A percentile compares a stretch with the other conserved stretches of the same genome.
Conservation (phyloP, 2,329 filamentous ascomycete species). For the Neofusicoccum umdonicola region DNA sequence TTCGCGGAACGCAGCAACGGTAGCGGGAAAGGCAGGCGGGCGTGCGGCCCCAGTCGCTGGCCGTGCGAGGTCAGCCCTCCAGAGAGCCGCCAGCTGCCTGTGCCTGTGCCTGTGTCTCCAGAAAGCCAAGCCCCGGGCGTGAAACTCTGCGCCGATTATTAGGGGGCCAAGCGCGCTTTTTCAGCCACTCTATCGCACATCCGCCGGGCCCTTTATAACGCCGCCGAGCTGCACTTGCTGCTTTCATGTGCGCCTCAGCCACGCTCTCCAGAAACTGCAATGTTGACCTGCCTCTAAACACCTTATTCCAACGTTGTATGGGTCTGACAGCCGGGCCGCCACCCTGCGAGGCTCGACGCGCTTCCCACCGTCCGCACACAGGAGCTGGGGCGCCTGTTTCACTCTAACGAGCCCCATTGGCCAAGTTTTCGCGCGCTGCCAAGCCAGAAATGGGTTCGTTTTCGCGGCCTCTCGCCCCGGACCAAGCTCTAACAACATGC, state of each 20-base stretch:
- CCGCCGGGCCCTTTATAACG: constrained; percentile 14
- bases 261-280: neutral
- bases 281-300: neutral
- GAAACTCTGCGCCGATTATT: constrained; percentile 7
- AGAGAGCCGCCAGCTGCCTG: neutral
- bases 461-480: neutral
- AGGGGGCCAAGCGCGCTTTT: constrained; percentile 16
- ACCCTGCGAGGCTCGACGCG: neutral
- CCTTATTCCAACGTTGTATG: neutral
- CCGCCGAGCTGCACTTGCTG: constrained; percentile 6
- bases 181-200: constrained; percentile 17
- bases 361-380: neutral
- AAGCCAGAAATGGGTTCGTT: constrained; percentile 6
- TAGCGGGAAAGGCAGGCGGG: neutral
- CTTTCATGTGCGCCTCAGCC: constrained; percentile 1
- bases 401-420: neutral
- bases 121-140: constrained; percentile 2
- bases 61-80: neutral
- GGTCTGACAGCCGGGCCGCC: neutral
- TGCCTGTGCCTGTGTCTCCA: neutral
- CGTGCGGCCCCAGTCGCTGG: constrained; percentile 2
- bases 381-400: neutral
- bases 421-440: neutral
- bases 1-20: neutral
- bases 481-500: neutral